phyloP scores from a whole-genome alignment of 2,329 filamentous ascomycete species.

The Sclerotinia subarctica region DNA sequence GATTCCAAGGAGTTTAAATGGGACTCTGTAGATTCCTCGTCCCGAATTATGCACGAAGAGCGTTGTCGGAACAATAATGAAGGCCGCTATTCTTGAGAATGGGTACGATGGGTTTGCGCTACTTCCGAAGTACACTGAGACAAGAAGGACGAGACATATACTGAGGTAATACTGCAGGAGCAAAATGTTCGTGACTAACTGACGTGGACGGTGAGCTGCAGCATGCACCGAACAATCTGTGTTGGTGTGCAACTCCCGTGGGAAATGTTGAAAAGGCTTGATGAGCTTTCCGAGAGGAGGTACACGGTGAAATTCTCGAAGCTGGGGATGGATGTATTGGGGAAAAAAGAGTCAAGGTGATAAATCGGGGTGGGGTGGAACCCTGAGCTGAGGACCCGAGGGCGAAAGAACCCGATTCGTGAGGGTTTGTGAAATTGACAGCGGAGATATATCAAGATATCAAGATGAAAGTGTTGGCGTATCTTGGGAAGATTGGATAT shows the following conservation, averaged over 20 bases:
- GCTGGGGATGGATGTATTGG: constrained; percentile 6
- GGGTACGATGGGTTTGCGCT: constrained; percentile 23
- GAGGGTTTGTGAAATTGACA: constrained; percentile 9
- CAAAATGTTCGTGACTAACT: constrained; percentile 32
- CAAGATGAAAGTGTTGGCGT: constrained; percentile 13
- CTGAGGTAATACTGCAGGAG: constrained; percentile 37
- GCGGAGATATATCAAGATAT: constrained; percentile 17
- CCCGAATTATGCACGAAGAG: constrained; percentile 14
- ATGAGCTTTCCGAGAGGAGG: constrained; percentile 13
- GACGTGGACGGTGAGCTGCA: constrained; percentile 34
- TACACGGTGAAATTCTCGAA: constrained; percentile 15
- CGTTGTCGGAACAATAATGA: constrained; percentile 17
- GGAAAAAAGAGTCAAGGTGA: constrained; percentile 1
- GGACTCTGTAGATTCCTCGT: not conserved
- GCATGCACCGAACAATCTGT: constrained; percentile 24
- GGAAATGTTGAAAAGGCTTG: constrained; percentile 17
- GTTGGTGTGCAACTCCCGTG: constrained; percentile 30
- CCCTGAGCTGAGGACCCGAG: not conserved
- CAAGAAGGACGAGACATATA: constrained; percentile 30
- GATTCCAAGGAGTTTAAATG: constrained; percentile 7
- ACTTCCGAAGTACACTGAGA: constrained; percentile 29
- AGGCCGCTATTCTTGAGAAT: constrained; percentile 9
- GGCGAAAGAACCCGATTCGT: constrained; percentile 3
- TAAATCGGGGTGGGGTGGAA: constrained; percentile 12
- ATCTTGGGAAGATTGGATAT: constrained; percentile 14